Base-by-base conservation (phyloP, 805 yeast genomes). In the Nakazawaea wickerhamii region DNA sequence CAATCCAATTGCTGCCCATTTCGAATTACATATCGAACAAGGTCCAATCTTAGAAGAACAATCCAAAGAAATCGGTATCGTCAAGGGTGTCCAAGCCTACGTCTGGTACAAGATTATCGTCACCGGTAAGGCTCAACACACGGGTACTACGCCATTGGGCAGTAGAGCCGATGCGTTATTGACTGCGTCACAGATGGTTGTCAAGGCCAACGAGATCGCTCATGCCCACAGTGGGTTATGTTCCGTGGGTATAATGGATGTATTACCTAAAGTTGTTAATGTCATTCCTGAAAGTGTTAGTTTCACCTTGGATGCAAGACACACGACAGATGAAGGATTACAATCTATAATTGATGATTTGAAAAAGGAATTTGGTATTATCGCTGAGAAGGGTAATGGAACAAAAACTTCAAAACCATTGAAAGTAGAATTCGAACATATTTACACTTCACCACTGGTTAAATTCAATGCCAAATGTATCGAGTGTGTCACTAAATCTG, bases 11-110 rank as follows among this genome's bases (percentile, higher is more conserved):
- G 75, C 77, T 17, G 81, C 84, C 8, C 88, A 82, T 58, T 81
- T 82, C 55, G 90, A 82, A 57, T 64, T 82, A 42, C 90, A 82
- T 54, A 82, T 82, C 47, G 89, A 82, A 54, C 90, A 82, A 59
- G 90, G 90, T 5, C 89, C 89, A 10, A 68, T 80, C 30, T 65
- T 82, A 38, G 87, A 82, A 54, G 68, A 69, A 19, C 70, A 68
- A 25, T 53, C 68, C 4, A 74, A 75, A 52, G 70, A 70, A 44
- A 74, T 82, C 44, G 90, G 90, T 26, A 64, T 81, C 36, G 88
- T 82, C 8, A 66, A 65, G 10, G 84, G 84, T 26, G 84, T 73
- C 25, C 89, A 82, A 56, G 83, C 82, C 1, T 77, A 76, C 50
- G 60, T 67, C 36, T 82, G 90, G 90, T 64, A 68, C 41, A 74